Conservation (phyloP, 2,329 filamentous ascomycete species). For the Fusarium veterinarium region DNA sequence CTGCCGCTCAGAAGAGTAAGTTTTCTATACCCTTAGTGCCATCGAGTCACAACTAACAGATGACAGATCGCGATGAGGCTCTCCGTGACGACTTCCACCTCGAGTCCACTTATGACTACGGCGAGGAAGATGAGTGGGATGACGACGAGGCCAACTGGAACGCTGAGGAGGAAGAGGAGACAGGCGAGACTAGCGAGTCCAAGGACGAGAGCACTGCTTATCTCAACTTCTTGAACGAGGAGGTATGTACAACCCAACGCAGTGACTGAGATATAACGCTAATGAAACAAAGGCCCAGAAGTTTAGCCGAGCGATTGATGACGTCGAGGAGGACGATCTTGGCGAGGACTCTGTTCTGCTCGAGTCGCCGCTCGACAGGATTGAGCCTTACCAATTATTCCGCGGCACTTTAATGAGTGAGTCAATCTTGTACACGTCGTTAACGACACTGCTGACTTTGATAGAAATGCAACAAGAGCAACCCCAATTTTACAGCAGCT, state of each 20-base stretch:
- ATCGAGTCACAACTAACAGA: constrained; percentile 41
- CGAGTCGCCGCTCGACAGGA: constrained; percentile 93
- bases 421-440: constrained; percentile 50
- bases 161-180: constrained; percentile 75
- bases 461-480: constrained; percentile 90
- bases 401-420: constrained; percentile 83
- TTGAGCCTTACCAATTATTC: constrained; percentile 95
- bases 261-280: constrained; percentile 21
- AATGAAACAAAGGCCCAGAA: constrained; percentile 76
- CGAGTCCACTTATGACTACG: constrained; percentile 71
- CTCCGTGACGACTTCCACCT: constrained; percentile 87
- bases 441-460: constrained; percentile 41
- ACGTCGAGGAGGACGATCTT: constrained; percentile 85
- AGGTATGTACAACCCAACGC: constrained; percentile 62
- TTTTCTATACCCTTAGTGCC: constrained; percentile 14
- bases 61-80: constrained; percentile 85
- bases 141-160: constrained; percentile 87
- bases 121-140: constrained; percentile 83
- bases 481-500: constrained; percentile 84
- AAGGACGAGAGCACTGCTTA: constrained; percentile 95
- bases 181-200: constrained; percentile 73
- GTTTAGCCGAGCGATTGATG: constrained; percentile 76
- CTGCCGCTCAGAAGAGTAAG: constrained; percentile 85
- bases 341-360: constrained; percentile 92
- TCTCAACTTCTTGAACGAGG: constrained; percentile 93